Conservation (phyloP, 768 basidiomycete species). For the Boletellus ananiceps region DNA sequence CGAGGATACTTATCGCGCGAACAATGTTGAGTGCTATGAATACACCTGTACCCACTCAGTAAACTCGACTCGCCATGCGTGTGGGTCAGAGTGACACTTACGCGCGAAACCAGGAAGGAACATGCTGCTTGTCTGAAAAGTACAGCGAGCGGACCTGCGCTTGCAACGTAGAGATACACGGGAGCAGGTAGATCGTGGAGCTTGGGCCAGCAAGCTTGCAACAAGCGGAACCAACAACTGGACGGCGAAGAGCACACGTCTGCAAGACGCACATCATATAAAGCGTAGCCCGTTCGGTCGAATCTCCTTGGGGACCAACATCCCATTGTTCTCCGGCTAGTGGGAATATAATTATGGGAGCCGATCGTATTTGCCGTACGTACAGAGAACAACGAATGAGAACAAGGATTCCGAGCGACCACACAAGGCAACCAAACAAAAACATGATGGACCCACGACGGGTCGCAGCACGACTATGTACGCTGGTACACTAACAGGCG, state of each 20-base stretch:
- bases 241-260: too few relatives aligned
- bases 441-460: not conserved
- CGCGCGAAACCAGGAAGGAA: constrained; percentile 28
- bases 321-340: constrained; percentile 22
- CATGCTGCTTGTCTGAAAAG: constrained; percentile 8
- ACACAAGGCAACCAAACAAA: constrained; percentile 15
- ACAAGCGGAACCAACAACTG: too few relatives aligned
- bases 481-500: not conserved
- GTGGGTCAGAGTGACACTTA: constrained; percentile 7
- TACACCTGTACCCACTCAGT: constrained; percentile 29
- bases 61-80: too few relatives aligned
- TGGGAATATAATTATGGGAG: not conserved
- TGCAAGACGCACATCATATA: not conserved
- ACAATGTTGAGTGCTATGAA: constrained; percentile 78
- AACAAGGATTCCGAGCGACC: constrained; percentile 10
- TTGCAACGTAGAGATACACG: constrained; percentile 9
- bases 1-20: constrained; percentile 71
- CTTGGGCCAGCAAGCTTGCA: constrained; percentile 27
- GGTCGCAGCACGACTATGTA: not conserved
- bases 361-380: constrained; percentile 4
- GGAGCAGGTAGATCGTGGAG: constrained; percentile 1
- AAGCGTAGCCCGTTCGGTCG: not conserved
- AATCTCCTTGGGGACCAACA: constrained; percentile 24
- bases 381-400: constrained; percentile 18
- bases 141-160: constrained; percentile 20